These are phyloP conservation scores for Clonostachys byssicola DNA, from an alignment of 2,329 filamentous ascomycete genomes.

Conservation along the genomic window DNA sequence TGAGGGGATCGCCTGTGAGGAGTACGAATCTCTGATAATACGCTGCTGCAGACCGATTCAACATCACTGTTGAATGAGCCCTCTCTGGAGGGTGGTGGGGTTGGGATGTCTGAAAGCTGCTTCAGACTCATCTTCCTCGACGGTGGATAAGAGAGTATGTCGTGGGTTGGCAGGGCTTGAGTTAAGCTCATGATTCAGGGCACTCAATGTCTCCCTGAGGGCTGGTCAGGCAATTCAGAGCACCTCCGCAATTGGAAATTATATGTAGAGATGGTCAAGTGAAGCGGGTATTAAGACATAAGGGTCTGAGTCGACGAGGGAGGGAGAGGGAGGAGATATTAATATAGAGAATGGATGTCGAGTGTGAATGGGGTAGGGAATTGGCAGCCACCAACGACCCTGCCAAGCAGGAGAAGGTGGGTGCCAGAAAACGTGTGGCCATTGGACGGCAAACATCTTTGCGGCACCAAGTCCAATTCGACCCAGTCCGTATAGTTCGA, in stretches of 20 bases:
- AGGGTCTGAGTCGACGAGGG: conserved; percentile 1
- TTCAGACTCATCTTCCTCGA: background rate
- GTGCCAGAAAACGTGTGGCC: too few relatives aligned
- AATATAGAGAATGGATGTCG: background rate
- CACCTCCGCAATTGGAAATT: too few relatives aligned
- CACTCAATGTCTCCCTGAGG: too few relatives aligned
- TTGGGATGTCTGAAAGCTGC: background rate
- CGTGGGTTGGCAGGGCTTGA: too few relatives aligned
- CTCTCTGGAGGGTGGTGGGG: conserved; percentile 2
- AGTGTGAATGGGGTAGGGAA: background rate
- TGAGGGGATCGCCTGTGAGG: conserved; percentile 5
- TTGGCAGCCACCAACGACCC: too few relatives aligned
- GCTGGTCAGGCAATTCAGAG: too few relatives aligned
- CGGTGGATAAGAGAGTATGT: background rate
- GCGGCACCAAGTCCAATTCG: too few relatives aligned
- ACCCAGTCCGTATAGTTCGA: too few relatives aligned
- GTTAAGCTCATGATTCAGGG: too few relatives aligned
- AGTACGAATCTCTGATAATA: background rate
- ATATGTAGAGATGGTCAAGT: background rate
- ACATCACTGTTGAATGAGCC: conserved; percentile 8
- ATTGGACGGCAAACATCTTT: too few relatives aligned
- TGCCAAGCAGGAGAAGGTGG: too few relatives aligned
- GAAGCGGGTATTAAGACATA: conserved; percentile 1
- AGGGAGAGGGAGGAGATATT: background rate
- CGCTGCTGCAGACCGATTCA: conserved; percentile 8